Percentiles rank a stretch among this genome's conserved stretches.
Evolutionary conservation across 371 early-diverging fungal species (phyloP).

Genomic region (Dinochytrium kinnereticum): DNA sequence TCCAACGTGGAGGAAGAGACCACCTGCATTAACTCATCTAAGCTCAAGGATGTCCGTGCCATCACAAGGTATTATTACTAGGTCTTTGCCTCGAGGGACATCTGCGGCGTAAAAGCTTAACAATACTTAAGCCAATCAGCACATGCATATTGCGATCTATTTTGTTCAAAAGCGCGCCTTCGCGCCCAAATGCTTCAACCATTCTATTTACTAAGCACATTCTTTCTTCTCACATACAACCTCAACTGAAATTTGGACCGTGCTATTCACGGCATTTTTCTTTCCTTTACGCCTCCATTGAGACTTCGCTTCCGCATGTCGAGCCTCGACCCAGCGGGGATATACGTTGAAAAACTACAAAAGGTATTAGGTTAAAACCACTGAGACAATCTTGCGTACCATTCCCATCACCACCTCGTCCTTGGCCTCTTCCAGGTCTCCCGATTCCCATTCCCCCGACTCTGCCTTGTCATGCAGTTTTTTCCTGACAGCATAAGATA

Average conservation of each 20-base stretch:
- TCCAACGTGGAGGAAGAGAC: background rate
- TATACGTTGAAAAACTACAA: background rate
- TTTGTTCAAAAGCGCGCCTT: background rate
- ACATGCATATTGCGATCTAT: background rate
- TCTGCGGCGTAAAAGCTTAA: too few relatives aligned
- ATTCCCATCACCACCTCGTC: conserved; percentile 25
- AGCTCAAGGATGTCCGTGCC: background rate
- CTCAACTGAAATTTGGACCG: background rate
- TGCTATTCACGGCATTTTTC: background rate
- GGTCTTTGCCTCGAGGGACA: too few relatives aligned
- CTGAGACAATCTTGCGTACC: too few relatives aligned
- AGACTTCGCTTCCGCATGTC: background rate
- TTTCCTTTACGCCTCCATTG: background rate
- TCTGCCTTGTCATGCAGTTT: conserved; percentile 15
- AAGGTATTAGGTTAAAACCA: too few relatives aligned
- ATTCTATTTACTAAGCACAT: background rate
- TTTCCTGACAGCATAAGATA: conserved; percentile 2
- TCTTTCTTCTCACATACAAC: background rate
- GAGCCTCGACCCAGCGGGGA: conserved; percentile 5
- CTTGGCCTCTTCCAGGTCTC: conserved; percentile 29
- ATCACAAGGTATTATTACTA: too few relatives aligned
- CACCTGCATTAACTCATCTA: background rate
- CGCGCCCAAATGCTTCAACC: background rate
- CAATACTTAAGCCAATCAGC: background rate
- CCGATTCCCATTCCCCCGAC: conserved; percentile 13